Percentiles rank a stretch among this genome's conserved stretches.
Conservation (phyloP, 202 grass and related monocot genomes). For the Schoenoplectus triqueter region DNA sequence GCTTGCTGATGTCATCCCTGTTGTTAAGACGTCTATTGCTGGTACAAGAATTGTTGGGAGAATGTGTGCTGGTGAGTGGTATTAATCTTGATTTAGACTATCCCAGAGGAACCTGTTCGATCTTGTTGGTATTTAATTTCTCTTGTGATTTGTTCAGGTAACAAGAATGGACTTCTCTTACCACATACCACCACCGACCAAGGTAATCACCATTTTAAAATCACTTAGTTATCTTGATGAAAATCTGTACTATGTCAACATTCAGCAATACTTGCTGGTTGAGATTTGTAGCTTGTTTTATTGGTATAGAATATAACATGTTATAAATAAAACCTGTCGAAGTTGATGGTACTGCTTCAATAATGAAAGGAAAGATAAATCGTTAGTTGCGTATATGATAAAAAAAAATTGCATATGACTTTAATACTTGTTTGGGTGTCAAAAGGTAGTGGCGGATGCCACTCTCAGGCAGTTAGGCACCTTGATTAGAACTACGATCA, state of each 20-base stretch:
- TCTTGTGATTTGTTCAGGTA: constrained; percentile 55
- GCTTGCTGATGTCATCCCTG: constrained; percentile 64
- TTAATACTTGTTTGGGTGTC: background rate
- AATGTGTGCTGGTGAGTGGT: constrained; percentile 68
- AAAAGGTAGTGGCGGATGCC: background rate
- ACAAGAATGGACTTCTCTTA: constrained; percentile 98
- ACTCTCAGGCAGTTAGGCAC: background rate
- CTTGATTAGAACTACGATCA: constrained; percentile 31
- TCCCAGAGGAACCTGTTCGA: background rate
- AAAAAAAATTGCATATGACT: background rate
- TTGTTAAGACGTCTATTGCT: constrained; percentile 84
- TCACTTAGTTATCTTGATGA: constrained; percentile 4
- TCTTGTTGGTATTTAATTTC: constrained; percentile 7
- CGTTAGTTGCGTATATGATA: background rate
- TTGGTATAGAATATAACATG: background rate
- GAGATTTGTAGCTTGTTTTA: background rate
- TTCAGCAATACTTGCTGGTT: constrained; percentile 13
- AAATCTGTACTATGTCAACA: background rate
- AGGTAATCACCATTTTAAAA: constrained; percentile 50
- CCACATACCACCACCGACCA: constrained; percentile 95
- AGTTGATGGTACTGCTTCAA: background rate
- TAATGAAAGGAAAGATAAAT: background rate
- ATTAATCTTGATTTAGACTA: background rate
- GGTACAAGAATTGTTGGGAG: constrained; percentile 82
- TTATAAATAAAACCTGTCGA: background rate